Base-by-base conservation (phyloP, 2,329 filamentous ascomycete species). In the Fusarium bulbicola region DNA sequence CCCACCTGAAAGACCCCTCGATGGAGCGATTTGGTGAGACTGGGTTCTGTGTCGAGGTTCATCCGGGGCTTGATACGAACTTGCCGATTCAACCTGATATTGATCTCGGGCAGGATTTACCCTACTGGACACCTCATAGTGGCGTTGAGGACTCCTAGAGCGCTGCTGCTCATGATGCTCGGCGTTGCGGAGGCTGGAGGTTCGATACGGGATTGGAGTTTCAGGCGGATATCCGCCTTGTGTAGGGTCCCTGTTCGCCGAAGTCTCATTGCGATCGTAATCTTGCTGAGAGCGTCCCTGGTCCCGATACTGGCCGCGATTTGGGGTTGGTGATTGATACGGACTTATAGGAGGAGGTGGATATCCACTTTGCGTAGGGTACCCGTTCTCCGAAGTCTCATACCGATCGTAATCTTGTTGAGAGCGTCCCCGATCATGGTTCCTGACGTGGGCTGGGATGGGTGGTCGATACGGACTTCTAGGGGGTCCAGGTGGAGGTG, bases 241-340 rank as follows among this genome's bases (percentile, higher is more conserved):
- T 4, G 18, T 4, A 26, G 42, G 0, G 24, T 20, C 3, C 5
- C 16, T 13, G 7, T 13, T 13, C 16, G 0, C 16, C 14, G 32
- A 15, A 15, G 32, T 34, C 32, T 34, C 32, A 34, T 32, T 6
- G 13, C 30, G 30, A 32, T 32, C 13, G 30, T 6, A 32, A 32
- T 32, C 30, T 32, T 32, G 30, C 30, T 32, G 30, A 32, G 32
- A 34, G 32, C 32, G 32, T 34, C 32, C 32, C 32, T 34, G 32
- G 14, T 34, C 32, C 3, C 3, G 32, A 34, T 15, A 34, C 32
- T 1, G 14, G 32, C 32, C 32, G 32, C 32, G 14, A 9, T 15
- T 15, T 15, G 32, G 32, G 32, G 32, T 15, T 34, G 32, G 32
- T 15, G 32, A 3, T 34, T 34, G 32, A 34, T 34, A 8, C 32